phyloP scores from a whole-genome alignment of 305 asterid genomes.

The Fraxinus sp. region DNA sequence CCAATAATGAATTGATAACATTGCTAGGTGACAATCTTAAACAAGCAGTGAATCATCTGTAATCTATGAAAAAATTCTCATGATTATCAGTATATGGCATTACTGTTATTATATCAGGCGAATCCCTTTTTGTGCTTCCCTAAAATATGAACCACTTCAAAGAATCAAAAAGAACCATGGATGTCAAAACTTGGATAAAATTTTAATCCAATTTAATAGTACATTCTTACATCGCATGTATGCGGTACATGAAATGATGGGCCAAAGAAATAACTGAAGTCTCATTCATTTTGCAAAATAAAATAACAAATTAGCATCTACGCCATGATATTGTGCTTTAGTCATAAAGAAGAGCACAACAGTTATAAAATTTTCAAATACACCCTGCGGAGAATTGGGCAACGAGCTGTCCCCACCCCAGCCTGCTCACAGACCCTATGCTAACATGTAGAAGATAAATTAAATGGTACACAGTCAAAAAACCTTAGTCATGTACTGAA shows the following conservation, averaged over 20 bases:
- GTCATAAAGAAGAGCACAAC: neutral
- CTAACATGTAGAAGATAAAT: constrained; percentile 13
- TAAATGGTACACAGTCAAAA: neutral
- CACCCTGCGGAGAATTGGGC: neutral
- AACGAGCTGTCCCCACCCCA: neutral
- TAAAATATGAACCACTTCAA: neutral
- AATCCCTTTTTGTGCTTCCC: neutral
- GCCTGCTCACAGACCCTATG: neutral
- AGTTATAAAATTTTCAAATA: neutral
- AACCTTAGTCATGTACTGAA: constrained; percentile 4
- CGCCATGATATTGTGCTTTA: neutral
- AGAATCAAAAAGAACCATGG: neutral
- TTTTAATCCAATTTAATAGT: neutral
- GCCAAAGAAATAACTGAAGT: neutral
- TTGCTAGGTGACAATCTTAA: neutral
- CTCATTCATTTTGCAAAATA: neutral
- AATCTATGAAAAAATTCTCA: neutral
- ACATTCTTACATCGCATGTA: neutral
- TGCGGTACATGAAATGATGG: neutral
- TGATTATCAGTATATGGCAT: neutral
- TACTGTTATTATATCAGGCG: neutral
- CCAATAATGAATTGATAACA: constrained; percentile 11
- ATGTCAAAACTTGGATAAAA: neutral
- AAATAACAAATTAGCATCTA: neutral
- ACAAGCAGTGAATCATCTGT: neutral